phyloP scores from a whole-genome alignment of 805 yeast species.

The Saccharomyces paradoxus region DNA sequence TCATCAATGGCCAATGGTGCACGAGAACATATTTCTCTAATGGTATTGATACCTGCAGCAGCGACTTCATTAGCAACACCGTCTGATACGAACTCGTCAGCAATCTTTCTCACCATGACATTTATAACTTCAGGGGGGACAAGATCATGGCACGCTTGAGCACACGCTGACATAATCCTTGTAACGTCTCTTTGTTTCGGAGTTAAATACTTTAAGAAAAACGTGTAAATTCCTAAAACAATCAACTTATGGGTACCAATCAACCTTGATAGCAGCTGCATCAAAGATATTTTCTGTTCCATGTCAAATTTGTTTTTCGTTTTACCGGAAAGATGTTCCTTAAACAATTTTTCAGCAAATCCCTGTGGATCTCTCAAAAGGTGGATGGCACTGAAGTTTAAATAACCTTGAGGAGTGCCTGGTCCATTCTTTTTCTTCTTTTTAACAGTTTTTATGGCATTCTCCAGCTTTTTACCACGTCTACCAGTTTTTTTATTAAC shows the following conservation, averaged over 20 bases:
- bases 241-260: slow-evolving; percentile 93
- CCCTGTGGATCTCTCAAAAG: slow-evolving; percentile 95
- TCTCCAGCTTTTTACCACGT: slow-evolving; percentile 71
- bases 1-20: slow-evolving; percentile 92
- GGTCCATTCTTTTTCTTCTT: slow-evolving; percentile 54
- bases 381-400: slow-evolving; percentile 93
- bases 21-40: slow-evolving; percentile 85
- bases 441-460: slow-evolving; percentile 60
- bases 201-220: slow-evolving; percentile 78
- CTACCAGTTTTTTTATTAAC: slow-evolving; percentile 77
- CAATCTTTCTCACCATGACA: slow-evolving; percentile 79
- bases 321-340: slow-evolving; percentile 62
- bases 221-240: slow-evolving; percentile 82
- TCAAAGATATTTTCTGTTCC: slow-evolving; percentile 81
- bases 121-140: slow-evolving; percentile 91
- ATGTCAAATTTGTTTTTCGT: slow-evolving; percentile 63
- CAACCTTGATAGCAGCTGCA: slow-evolving; percentile 80
- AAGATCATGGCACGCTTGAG: slow-evolving; percentile 92
- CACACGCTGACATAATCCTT: slow-evolving; percentile 91
- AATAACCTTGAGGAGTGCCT: slow-evolving; percentile 38
- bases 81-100: slow-evolving; percentile 95
- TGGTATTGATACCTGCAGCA: slow-evolving; percentile 94
- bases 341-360: slow-evolving; percentile 79
- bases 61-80: slow-evolving; percentile 98
- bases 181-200: slow-evolving; percentile 95